Percentiles rank a stretch among this genome's conserved stretches.
Conservation (phyloP, 129 eudicot genomes). For the Pseudognaphalium luteoalbum region DNA sequence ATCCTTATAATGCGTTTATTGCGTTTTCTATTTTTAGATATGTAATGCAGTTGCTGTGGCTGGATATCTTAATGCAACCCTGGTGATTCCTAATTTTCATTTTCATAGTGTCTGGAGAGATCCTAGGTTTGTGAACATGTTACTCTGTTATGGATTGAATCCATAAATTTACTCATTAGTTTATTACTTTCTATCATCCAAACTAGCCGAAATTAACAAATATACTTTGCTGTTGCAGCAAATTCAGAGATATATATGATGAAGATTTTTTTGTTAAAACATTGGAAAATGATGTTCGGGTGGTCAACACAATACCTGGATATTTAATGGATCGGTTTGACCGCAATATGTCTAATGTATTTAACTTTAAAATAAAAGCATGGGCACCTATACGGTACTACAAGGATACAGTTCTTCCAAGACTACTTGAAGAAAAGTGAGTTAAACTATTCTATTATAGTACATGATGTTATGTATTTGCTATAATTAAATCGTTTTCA, state of each 20-base stretch:
- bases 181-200: constrained; percentile 1
- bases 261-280: constrained; percentile 61
- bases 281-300: constrained; percentile 74
- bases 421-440: constrained; percentile 92
- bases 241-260: constrained; percentile 82
- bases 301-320: constrained; percentile 73
- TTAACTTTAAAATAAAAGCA: constrained; percentile 89
- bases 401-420: constrained; percentile 87
- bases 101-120: constrained; percentile 99
- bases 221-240: constrained; percentile 54
- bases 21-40: constrained; percentile 46
- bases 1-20: background rate
- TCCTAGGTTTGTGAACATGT: constrained; percentile 65
- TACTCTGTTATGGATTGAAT: background rate
- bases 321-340: constrained; percentile 94
- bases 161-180: constrained; percentile 14
- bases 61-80: constrained; percentile 97
- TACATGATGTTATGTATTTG: background rate
- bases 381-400: constrained; percentile 80
- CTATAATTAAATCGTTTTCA: constrained; percentile 19
- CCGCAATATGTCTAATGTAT: constrained; percentile 78
- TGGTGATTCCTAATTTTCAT: constrained; percentile 91
- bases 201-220: background rate
- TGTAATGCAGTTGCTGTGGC: constrained; percentile 99
- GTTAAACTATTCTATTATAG: constrained; percentile 23